Conservation (phyloP, 192 early-diverging fungal genomes). For the Entomortierella beljakovae region DNA sequence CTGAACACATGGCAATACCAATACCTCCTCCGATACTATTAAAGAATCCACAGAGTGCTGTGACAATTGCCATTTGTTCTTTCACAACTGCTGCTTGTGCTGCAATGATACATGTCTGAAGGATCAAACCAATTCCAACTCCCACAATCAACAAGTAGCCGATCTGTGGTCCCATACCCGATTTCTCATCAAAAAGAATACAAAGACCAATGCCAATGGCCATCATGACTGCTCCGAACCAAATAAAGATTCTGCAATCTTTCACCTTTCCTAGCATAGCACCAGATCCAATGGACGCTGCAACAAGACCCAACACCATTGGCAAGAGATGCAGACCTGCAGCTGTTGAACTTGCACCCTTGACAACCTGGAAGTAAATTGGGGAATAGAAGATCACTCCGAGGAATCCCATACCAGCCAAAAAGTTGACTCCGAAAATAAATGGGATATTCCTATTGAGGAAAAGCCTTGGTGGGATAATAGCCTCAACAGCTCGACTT, state of each 20-base stretch:
- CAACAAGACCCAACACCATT: conserved; percentile 78
- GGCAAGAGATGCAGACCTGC: conserved; percentile 82
- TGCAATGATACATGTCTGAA: conserved; percentile 80
- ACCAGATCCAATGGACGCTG: conserved; percentile 74
- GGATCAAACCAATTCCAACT: conserved; percentile 75
- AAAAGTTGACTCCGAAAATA: conserved; percentile 70
- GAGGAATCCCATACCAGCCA: conserved; percentile 71
- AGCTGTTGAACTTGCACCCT: conserved; percentile 74
- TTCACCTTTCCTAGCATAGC: conserved; percentile 67
- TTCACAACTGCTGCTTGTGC: conserved; percentile 74
- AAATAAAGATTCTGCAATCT: conserved; percentile 71
- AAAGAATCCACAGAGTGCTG: conserved; percentile 73
- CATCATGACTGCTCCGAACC: conserved; percentile 70
- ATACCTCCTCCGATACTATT: conserved; percentile 59
- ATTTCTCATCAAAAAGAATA: conserved; percentile 53
- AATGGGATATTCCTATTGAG: conserved; percentile 69
- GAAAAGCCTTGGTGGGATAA: conserved; percentile 73
- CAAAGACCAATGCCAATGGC: conserved; percentile 72
- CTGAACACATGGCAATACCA: conserved; percentile 72
- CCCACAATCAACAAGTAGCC: conserved; percentile 76
- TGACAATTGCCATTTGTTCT: conserved; percentile 76
- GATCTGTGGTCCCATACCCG: conserved; percentile 62
- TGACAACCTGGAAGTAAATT: conserved; percentile 84
- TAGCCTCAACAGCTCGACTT: conserved; percentile 77
- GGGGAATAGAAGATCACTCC: conserved; percentile 81